phyloP scores from a whole-genome alignment of 768 basidiomycete species.

The Galerina sulciceps region DNA sequence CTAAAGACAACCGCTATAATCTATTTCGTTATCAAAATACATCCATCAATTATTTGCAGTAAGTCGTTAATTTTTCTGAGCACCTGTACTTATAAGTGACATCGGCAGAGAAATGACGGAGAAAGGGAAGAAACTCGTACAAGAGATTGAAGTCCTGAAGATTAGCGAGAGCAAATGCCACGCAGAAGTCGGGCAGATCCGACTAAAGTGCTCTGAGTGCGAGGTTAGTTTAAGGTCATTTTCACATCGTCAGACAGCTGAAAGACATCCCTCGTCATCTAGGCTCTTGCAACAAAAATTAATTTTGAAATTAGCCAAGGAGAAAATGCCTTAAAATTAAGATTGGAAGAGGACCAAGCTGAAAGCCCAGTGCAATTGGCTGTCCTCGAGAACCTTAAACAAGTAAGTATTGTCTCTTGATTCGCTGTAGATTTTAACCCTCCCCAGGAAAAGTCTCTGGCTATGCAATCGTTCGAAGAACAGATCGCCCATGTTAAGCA shows the following conservation, averaged over 20 bases:
- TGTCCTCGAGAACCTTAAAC: neutral
- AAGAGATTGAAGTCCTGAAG: neutral
- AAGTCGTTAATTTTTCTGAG: neutral
- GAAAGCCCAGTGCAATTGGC: constrained; percentile 4
- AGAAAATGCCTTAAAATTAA: neutral
- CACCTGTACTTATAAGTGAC: neutral
- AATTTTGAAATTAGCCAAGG: neutral
- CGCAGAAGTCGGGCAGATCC: no score
- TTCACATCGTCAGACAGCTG: no score
- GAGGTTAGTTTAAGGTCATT: neutral
- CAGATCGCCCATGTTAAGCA: constrained; percentile 1
- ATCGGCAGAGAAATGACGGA: neutral
- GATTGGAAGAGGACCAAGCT: neutral
- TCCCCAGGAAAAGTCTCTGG: neutral
- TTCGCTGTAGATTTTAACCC: neutral
- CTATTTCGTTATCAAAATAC: neutral
- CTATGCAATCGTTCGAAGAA: neutral
- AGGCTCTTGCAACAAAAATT: neutral
- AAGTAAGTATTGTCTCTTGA: neutral
- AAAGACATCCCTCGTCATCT: neutral
- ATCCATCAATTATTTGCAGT: neutral
- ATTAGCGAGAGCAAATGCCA: no score
- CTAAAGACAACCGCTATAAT: neutral
- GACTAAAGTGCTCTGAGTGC: neutral
- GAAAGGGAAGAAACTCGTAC: neutral